These are phyloP conservation scores for Xylariales sp. DNA, from an alignment of 2,329 filamentous ascomycete species.

Conservation along the genomic window DNA sequence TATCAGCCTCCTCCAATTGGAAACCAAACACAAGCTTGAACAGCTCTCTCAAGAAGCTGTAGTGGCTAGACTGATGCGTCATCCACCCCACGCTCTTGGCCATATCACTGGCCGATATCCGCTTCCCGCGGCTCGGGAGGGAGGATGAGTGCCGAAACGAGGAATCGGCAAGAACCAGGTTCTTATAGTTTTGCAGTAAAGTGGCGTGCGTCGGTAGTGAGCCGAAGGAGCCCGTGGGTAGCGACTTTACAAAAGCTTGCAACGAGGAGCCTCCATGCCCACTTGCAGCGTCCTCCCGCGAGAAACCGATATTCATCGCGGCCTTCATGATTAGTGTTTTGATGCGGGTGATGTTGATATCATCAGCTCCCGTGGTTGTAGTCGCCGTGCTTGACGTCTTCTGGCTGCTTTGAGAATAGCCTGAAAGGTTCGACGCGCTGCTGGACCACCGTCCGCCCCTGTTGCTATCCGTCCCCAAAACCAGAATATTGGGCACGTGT, in stretches of 20 bases:
- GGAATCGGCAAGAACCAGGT: conserved; percentile 69
- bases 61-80: conserved; percentile 63
- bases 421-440: conserved; percentile 71
- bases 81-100: conserved; percentile 76
- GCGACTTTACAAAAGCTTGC: conserved; percentile 68
- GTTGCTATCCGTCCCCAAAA: conserved; percentile 67
- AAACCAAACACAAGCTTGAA: conserved; percentile 84
- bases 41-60: conserved; percentile 75
- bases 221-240: conserved; percentile 77
- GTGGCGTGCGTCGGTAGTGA: conserved; percentile 63
- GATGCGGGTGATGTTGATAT: conserved; percentile 70
- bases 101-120: conserved; percentile 67
- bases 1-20: conserved; percentile 70
- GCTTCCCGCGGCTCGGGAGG: conserved; percentile 53
- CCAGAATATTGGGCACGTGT: conserved; percentile 79
- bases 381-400: conserved; percentile 68
- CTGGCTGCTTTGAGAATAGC: conserved; percentile 68
- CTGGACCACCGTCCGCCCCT: conserved; percentile 73
- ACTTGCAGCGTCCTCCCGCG: conserved; percentile 49
- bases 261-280: conserved; percentile 49
- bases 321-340: conserved; percentile 80
- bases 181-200: conserved; percentile 75
- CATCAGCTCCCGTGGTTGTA: conserved; percentile 63
- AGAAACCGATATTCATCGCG: conserved; percentile 78
- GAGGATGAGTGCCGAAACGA: conserved; percentile 53